phyloP scores from a whole-genome alignment of 2,329 filamentous ascomycete species.

The Clonostachys solani region DNA sequence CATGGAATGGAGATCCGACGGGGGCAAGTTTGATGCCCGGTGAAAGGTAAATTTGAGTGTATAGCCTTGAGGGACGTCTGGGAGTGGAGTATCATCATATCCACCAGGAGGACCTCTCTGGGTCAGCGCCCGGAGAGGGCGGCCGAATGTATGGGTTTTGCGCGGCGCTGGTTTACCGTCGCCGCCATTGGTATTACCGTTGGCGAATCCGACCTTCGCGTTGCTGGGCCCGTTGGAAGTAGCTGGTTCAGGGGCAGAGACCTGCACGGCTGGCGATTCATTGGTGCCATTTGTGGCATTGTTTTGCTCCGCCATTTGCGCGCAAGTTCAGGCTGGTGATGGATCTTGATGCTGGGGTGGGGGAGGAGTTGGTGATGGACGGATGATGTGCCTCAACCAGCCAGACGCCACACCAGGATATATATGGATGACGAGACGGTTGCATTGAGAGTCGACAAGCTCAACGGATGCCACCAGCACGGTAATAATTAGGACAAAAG shows the following conservation, averaged over 20 bases:
- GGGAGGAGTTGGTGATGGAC: too few species aligned
- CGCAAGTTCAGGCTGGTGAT: background rate
- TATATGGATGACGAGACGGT: too few species aligned
- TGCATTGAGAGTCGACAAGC: too few species aligned
- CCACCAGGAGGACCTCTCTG: slow-evolving; percentile 62
- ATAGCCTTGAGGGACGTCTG: slow-evolving; percentile 70
- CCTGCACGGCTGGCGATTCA: background rate
- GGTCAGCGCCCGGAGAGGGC: slow-evolving; percentile 1
- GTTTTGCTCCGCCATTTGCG: background rate
- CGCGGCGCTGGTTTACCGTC: background rate
- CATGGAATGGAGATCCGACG: slow-evolving; percentile 71
- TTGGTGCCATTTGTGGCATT: background rate
- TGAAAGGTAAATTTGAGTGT: slow-evolving; percentile 84
- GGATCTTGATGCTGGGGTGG: too few species aligned
- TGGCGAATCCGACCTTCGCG: background rate
- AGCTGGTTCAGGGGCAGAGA: background rate
- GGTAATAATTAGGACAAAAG: too few species aligned
- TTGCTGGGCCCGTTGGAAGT: too few species aligned
- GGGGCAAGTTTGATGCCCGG: slow-evolving; percentile 73
- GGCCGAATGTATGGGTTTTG: background rate
- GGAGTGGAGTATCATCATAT: slow-evolving; percentile 75
- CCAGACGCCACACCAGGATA: too few species aligned
- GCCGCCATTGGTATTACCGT: background rate
- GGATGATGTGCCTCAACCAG: too few species aligned
- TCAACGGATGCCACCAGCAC: too few species aligned